These are phyloP conservation scores for Pseudogymnoascus sp. DNA, from an alignment of 2,329 filamentous ascomycete species.

Conservation along the genomic window DNA sequence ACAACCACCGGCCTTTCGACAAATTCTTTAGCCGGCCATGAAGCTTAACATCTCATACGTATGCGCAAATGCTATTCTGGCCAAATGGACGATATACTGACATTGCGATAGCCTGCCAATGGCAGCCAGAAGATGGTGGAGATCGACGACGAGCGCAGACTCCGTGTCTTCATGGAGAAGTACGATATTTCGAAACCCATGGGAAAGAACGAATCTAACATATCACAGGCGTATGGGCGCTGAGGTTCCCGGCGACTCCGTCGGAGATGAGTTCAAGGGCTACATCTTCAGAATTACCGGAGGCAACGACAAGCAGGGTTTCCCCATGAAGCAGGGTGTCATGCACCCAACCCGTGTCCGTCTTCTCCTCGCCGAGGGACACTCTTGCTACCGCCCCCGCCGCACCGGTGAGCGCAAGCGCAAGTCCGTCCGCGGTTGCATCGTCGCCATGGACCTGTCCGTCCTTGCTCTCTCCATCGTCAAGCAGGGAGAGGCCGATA, in stretches of 20 bases:
- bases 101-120: conserved; percentile 67
- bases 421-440: conserved; percentile 98
- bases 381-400: conserved; percentile 99
- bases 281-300: conserved; percentile 99
- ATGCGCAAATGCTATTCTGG: conserved; percentile 28
- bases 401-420: conserved; percentile 98
- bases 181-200: conserved; percentile 54
- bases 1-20: conserved; percentile 9
- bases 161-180: conserved; percentile 98
- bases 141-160: conserved; percentile 98
- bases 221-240: conserved; percentile 60
- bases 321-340: conserved; percentile 99
- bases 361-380: conserved; percentile 89
- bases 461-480: conserved; percentile 91
- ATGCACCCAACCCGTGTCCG: conserved; percentile 98
- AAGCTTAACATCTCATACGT: conserved; percentile 60
- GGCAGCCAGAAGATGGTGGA: conserved; percentile 99
- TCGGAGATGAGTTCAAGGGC: conserved; percentile 99
- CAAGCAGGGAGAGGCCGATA: conserved; percentile 93
- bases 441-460: conserved; percentile 90
- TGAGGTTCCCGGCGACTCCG: conserved; percentile 85
- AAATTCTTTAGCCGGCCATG: conserved; percentile 36
- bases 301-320: conserved; percentile 99
- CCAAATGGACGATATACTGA: conserved; percentile 57
- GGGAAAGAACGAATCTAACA: conserved; percentile 18